Evolutionary conservation across 306 rosid species (phyloP).

Genomic region (Pyrus pyrifolia): DNA sequence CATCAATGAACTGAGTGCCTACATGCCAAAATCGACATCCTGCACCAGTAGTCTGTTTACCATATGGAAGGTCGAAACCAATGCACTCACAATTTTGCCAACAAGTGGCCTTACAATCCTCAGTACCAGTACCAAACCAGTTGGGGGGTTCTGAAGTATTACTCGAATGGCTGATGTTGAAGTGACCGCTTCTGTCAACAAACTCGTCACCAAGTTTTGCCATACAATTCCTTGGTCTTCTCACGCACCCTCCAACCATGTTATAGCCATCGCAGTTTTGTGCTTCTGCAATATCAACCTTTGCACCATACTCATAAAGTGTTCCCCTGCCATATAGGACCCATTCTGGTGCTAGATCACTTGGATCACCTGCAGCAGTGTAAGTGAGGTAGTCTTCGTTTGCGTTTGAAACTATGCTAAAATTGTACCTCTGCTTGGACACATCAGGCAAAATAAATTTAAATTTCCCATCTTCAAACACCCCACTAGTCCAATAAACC

Average conservation of each 20-base stretch:
- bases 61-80: background rate
- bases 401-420: background rate
- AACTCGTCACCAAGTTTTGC: background rate
- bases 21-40: conserved; percentile 1
- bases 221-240: background rate
- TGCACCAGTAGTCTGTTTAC: background rate
- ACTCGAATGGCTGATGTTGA: background rate
- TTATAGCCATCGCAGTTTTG: background rate
- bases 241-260: background rate
- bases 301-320: background rate
- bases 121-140: background rate
- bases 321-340: background rate
- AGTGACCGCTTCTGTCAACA: background rate
- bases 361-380: background rate
- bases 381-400: background rate
- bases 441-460: background rate
- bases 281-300: background rate
- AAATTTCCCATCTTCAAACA: background rate
- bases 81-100: conserved; percentile 1
- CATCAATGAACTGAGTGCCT: background rate
- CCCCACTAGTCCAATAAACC: background rate
- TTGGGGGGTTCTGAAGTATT: background rate
- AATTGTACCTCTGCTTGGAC: background rate
- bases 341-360: background rate
- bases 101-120: background rate